Percentiles rank a stretch among this genome's conserved stretches.
phyloP scores from a whole-genome alignment of 139 green algal species.

The Tetraselmis striata region DNA sequence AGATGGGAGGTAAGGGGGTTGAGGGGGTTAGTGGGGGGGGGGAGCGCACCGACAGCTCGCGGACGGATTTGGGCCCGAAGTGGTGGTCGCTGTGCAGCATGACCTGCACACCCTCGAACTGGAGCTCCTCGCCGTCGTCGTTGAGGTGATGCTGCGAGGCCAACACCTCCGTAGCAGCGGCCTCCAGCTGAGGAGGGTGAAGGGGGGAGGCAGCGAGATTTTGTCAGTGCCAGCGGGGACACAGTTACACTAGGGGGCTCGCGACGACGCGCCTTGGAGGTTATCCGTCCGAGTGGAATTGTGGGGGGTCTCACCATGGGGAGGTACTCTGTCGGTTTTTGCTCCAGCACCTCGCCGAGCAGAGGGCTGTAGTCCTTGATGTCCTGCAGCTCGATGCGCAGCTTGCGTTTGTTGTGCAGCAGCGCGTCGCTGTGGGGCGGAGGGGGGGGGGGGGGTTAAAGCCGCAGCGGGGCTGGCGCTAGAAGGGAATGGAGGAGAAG shows the following conservation, averaged over 20 bases:
- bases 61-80: constrained; percentile 44
- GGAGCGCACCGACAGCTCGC: constrained; percentile 45
- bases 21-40: background rate
- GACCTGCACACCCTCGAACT: constrained; percentile 36
- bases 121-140: constrained; percentile 32
- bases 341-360: constrained; percentile 51
- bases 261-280: background rate
- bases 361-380: constrained; percentile 45
- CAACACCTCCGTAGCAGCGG: constrained; percentile 56
- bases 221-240: background rate
- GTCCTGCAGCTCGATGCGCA: constrained; percentile 62
- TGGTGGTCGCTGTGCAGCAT: constrained; percentile 51
- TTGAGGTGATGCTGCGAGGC: constrained; percentile 33
- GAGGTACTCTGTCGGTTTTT: constrained; percentile 60
- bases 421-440: constrained; percentile 25
- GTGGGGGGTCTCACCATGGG: constrained; percentile 48
- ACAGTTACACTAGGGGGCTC: background rate
- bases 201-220: background rate
- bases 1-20: background rate
- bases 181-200: constrained; percentile 52
- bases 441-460: constrained; percentile 28
- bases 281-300: background rate
- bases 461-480: constrained; percentile 16
- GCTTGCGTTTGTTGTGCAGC: constrained; percentile 22
- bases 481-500: background rate